Base-by-base conservation (phyloP, 257 asterid species). In the Lavandula angustifolia region DNA sequence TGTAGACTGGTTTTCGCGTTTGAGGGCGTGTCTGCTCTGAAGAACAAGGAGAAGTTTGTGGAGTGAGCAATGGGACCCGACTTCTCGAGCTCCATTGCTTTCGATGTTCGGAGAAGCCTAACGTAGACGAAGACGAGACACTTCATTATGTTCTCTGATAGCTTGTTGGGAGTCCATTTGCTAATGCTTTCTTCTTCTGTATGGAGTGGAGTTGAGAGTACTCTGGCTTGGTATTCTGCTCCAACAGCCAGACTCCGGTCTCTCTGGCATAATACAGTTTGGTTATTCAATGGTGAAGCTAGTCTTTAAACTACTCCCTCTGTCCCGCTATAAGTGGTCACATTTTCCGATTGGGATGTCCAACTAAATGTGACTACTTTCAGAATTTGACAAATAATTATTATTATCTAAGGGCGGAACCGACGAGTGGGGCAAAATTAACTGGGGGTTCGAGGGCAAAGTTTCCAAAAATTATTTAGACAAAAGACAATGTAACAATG, bases 71-170 rank as follows among this genome's bases (percentile, higher is more conserved):
- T 61, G 12, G 94, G 91, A 1, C 96, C 97, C 0, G 89, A 74
- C 72, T 86, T 94, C 73, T 94, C 97, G 10, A 87, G 5, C 37
- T 90, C 99, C 87, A 90, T 86, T 12, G 79, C 87, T 62, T 89
- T 72, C 1, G 97, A 84, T 4, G 94, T 87, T 35, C 99, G 73
- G 0, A 90, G 85, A 4, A 90, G 79, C 40, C 99, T 80, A 41
- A 87, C 87, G 55, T 60, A 92, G 6, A 92, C 87, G 72, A 84
- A 84, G 13, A 84, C 29, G 73, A 92, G 68, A 56, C 96, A 87
- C 82, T 90, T 94, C 88, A 87, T 82, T 8, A 89, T 79, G 79
- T 80, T 90, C 80, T 94, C 97, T 0, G 99, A 87, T 37, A 94
- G 51, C 84, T 89, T 94, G 83, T 94, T 94, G 5, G 99, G 96